Evolutionary conservation across 2,329 filamentous ascomycete species (phyloP), one percentile per base, ranked within the genome.

Genomic region (Alternaria sp.): DNA sequence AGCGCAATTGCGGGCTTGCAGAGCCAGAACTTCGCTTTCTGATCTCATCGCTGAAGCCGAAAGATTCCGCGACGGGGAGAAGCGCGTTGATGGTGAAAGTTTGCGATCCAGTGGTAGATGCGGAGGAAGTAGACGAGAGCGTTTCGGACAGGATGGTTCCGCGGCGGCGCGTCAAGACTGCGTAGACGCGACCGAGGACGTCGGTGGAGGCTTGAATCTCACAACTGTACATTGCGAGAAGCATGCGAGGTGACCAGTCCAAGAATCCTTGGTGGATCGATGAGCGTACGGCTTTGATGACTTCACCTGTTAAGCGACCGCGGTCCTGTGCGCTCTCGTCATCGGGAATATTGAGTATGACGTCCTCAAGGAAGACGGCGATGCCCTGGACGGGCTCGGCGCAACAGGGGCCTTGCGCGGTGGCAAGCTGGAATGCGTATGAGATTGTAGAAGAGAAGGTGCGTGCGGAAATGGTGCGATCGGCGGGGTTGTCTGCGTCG

Each of bases 151-250:
- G 88, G 57, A 99, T 96, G 40, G 90, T 91, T 25, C 96, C 96
- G 32, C 94, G 90, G 6, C 96, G 92, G 1, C 95, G 91, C 30
- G 95, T 97, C n/a, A 99, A 89, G n/a, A 98, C 95, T 70, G 92
- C 93, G 84, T 99, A 99, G 32, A 98, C 96, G 28, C 93, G 90
- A 21, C 96, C 96, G 6, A 99, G 89, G 45, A 98, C 96, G 81
- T 98, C 96, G 73, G 94, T 95, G 21, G 92, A 94, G 28, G 95
- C 93, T 86, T 98, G 96, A 74, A 99, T 98, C 79, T 98, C 96
- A 79, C 95, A 97, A 59, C 89, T 93, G 83, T 99, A 99, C 93
- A 98, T 98, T 55, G 96, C 96, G 47, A 99, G 88, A 83, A 98
- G 89, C 70, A 99, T 88, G n/a, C 96, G 90, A 0, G 96, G 92